Conservation (phyloP, 768 basidiomycete species). For the Pleurotus salmoneostramineus region DNA sequence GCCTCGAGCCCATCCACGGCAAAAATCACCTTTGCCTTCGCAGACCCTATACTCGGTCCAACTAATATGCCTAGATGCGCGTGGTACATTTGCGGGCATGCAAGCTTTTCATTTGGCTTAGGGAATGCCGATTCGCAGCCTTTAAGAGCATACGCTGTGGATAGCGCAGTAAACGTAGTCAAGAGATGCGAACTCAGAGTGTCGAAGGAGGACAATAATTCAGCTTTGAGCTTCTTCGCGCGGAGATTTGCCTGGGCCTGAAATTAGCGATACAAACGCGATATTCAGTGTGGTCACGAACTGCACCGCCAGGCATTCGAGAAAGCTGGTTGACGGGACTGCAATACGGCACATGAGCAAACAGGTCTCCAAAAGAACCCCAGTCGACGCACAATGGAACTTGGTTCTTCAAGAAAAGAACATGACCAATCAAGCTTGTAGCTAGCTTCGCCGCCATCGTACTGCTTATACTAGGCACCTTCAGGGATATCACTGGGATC, state of each 20-base stretch:
- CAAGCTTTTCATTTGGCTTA: background rate
- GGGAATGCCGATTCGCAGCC: constrained; percentile 6
- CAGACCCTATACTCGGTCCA: constrained; percentile 59
- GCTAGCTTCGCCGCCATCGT: constrained; percentile 63
- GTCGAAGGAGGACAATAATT: constrained; percentile 64
- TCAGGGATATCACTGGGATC: constrained; percentile 38
- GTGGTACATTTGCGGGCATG: constrained; percentile 17
- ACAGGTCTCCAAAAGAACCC: background rate
- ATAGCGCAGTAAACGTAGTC: constrained; percentile 71
- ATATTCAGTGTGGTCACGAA: constrained; percentile 15
- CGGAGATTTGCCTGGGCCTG: constrained; percentile 36
- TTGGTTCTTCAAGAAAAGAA: constrained; percentile 76
- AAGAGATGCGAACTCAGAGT: constrained; percentile 68
- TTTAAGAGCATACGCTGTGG: constrained; percentile 39
- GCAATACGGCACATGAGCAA: background rate
- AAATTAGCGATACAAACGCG: background rate
- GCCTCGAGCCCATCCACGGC: constrained; percentile 63
- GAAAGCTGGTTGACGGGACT: constrained; percentile 68
- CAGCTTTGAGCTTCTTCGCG: constrained; percentile 54
- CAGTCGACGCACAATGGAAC: constrained; percentile 65
- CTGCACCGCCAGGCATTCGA: constrained; percentile 46
- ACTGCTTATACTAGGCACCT: constrained; percentile 49
- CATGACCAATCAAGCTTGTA: constrained; percentile 58
- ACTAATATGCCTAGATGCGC: constrained; percentile 61
- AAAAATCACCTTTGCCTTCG: constrained; percentile 58